A percentile compares a stretch with the other conserved stretches of the same genome.
Evolutionary conservation across 768 basidiomycete species (phyloP).

Genomic region (Sporobolomyces pararoseus): DNA sequence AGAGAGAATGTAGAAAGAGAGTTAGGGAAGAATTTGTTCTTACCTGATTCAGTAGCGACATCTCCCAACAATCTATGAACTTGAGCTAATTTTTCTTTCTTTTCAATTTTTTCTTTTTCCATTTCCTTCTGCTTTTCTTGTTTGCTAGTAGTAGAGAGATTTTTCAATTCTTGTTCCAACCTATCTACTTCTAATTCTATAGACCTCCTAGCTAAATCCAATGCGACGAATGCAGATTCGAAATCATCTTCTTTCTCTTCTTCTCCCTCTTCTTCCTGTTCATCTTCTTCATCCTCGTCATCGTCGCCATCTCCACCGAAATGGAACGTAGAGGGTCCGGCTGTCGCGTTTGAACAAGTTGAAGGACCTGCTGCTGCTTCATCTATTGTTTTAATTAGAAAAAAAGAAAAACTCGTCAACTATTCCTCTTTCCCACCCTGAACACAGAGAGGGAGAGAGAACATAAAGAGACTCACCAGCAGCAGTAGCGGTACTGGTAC

Average conservation of each 20-base stretch:
- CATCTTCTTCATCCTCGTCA: constrained; percentile 54
- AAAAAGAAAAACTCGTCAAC: background rate
- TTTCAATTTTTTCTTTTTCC: constrained; percentile 49
- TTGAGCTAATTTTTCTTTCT: constrained; percentile 80
- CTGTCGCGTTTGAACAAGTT: constrained; percentile 9
- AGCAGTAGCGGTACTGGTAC: background rate
- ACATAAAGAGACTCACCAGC: too few species aligned
- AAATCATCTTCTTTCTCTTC: constrained; percentile 77
- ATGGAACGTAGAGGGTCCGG: constrained; percentile 56
- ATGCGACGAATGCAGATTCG: constrained; percentile 93
- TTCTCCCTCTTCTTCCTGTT: constrained; percentile 53
- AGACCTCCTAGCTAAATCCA: constrained; percentile 87
- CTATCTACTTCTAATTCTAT: constrained; percentile 66
- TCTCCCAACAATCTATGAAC: constrained; percentile 87
- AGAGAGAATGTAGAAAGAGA: background rate
- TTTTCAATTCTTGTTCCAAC: constrained; percentile 46
- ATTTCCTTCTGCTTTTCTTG: constrained; percentile 56
- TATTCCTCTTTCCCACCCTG: background rate
- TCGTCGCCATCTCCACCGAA: constrained; percentile 79
- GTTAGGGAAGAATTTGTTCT: too few species aligned
- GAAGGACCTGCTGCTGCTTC: background rate
- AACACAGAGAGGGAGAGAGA: background rate
- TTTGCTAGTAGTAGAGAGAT: background rate
- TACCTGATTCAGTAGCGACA: constrained; percentile 94
- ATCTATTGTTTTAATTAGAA: too few species aligned